Base-by-base conservation (phyloP, 2,329 filamentous ascomycete species). In the Fusarium haematococcum region DNA sequence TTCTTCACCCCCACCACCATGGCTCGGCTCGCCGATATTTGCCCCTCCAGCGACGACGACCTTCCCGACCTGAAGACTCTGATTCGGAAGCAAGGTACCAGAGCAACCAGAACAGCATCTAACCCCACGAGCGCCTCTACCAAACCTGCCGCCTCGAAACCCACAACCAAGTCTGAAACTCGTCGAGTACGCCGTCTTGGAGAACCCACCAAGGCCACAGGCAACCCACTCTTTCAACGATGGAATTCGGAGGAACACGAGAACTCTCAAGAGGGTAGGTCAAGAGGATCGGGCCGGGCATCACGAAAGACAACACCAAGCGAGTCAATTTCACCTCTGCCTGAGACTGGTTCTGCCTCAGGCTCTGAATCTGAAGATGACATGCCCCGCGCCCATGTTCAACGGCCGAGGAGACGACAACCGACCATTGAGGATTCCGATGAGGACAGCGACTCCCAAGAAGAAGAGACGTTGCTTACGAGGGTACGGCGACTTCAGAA, bases 31-130 rank as follows among this genome's bases (percentile, higher is more conserved):
- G 74, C 76, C 33, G 77, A 82, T 8, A 78, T 74, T 56, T 78
- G 67, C 58, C 73, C 76, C 50, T 81, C 81, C 20, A 82, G 81
- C 62, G 83, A 86, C 23, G 85, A 87, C 48, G 85, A 86, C 37
- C 81, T 86, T 30, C 84, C 85, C 2, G 83, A 84, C 37, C 67
- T 85, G 27, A 79, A 82, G 43, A 78, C 80, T 3, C 68, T 85
- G 10, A 52, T 80, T 25, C 72, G 67, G 10, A 75, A 65, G 32
- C 52, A 74, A 30, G 70, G 32, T 43, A 50, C 57, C 37, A 71
- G 65, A 69, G 63, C 67, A 74, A 73, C 73, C n/a, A 73, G 63
- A n/a, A 56, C 52, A 37, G 37, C 70, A 65, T 32, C 25, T 56
- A 25, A 67, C 48, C 23, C 64, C 45, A n/a, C 63, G 43, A 52